Percentiles rank a stretch among this genome's conserved stretches.
These are phyloP conservation scores for Colletotrichum sp. DNA, from an alignment of 2,329 filamentous ascomycete genomes.

Conservation along the genomic window DNA sequence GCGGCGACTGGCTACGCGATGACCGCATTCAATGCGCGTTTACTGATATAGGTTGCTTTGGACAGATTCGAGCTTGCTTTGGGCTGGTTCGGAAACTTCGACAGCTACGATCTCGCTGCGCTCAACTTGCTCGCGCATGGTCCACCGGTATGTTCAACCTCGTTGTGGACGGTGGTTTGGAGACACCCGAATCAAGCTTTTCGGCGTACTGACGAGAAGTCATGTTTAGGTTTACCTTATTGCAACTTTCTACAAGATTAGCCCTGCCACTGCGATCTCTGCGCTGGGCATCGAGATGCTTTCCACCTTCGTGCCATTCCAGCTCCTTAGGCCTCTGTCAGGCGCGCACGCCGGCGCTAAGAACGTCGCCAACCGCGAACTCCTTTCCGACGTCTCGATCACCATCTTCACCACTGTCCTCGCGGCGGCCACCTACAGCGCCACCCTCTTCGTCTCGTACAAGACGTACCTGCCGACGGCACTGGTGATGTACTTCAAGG, in stretches of 20 bases:
- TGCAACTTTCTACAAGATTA: conserved; percentile 77
- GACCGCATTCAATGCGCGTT: neutral
- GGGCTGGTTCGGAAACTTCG: conserved; percentile 77
- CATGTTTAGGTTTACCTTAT: conserved; percentile 71
- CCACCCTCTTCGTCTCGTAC: conserved; percentile 74
- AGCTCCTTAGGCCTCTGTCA: conserved; percentile 73
- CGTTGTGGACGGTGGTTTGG: neutral
- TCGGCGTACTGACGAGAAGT: neutral
- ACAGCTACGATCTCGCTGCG: conserved; percentile 72
- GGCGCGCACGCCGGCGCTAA: conserved; percentile 63
- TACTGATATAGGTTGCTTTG: conserved; percentile 56
- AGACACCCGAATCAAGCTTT: neutral
- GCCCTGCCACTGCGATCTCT: conserved; percentile 62
- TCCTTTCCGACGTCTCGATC: conserved; percentile 67
- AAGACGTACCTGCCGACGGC: conserved; percentile 72
- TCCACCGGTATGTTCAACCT: conserved; percentile 62
- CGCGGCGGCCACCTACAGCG: conserved; percentile 74
- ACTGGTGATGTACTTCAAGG: conserved; percentile 78
- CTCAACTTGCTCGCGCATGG: conserved; percentile 75
- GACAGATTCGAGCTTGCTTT: conserved; percentile 74
- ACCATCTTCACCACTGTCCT: conserved; percentile 70
- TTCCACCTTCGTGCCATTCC: conserved; percentile 75
- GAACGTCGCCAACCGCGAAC: conserved; percentile 63
- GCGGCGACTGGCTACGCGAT: neutral
- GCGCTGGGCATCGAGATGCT: conserved; percentile 72